Evolutionary conservation across 1,284 basidiomycete species (phyloP).

Genomic region (Coniferiporia sulphurascens): DNA sequence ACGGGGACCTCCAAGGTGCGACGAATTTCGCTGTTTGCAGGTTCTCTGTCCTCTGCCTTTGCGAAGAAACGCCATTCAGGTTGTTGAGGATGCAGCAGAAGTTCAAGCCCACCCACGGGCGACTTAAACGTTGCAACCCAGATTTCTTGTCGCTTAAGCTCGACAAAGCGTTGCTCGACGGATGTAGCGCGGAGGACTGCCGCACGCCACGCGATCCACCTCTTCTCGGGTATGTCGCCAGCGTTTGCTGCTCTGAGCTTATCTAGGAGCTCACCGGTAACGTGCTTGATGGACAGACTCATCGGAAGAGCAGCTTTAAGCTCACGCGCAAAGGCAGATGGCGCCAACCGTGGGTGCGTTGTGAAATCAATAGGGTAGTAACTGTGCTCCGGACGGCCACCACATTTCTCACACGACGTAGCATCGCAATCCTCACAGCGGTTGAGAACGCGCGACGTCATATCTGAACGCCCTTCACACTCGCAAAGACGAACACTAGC

Average conservation of each 20-base stretch:
- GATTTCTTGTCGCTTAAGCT: constrained; percentile 80
- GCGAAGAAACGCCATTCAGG: constrained; percentile 88
- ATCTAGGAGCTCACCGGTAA: constrained; percentile 53
- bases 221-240: constrained; percentile 41
- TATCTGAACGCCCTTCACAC: constrained; percentile 84
- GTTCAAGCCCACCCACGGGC: constrained; percentile 65
- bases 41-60: constrained; percentile 59
- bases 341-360: constrained; percentile 52
- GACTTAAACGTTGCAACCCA: constrained; percentile 85
- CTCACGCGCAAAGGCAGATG: constrained; percentile 67
- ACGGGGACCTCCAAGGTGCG: constrained; percentile 71
- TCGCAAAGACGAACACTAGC: constrained; percentile 76
- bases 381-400: constrained; percentile 86
- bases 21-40: constrained; percentile 80
- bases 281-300: constrained; percentile 62
- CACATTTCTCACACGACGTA: constrained; percentile 81
- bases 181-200: constrained; percentile 61
- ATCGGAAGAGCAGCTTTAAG: constrained; percentile 86
- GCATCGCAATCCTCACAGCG: constrained; percentile 75
- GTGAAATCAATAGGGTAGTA: constrained; percentile 50
- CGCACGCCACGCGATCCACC: constrained; percentile 64
- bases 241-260: constrained; percentile 41
- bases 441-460: constrained; percentile 66
- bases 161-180: constrained; percentile 78
- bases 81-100: constrained; percentile 70